A percentile compares a stretch with the other conserved stretches of the same genome.
Evolutionary conservation across 768 basidiomycete genomes (phyloP).

Genomic region (Termitomyces sp.): DNA sequence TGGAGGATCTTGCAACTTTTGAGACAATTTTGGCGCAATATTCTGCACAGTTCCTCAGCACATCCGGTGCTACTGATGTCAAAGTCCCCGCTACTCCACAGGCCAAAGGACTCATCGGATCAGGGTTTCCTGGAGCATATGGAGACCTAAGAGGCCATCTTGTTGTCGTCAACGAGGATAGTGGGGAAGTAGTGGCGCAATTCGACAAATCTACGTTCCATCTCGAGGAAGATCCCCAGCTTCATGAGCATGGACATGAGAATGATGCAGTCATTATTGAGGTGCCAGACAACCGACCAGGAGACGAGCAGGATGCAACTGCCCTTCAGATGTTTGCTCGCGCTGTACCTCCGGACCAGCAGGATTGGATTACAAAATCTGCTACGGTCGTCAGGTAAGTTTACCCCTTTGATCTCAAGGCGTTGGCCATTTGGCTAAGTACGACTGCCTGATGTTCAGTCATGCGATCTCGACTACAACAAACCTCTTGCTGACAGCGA

Average conservation of each 20-base stretch:
- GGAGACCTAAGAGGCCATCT: slow-evolving; percentile 52
- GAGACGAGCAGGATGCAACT: slow-evolving; percentile 31
- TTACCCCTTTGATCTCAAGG: no score
- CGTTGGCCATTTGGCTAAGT: not conserved
- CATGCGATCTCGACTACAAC: slow-evolving; percentile 68
- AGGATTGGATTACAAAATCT: slow-evolving; percentile 64
- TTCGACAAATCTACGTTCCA: slow-evolving; percentile 50
- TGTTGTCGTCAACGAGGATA: slow-evolving; percentile 69
- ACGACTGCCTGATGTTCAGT: slow-evolving; percentile 27
- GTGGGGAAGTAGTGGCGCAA: slow-evolving; percentile 69
- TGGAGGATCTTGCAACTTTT: slow-evolving; percentile 60
- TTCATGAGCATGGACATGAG: slow-evolving; percentile 47
- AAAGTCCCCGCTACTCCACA: slow-evolving; percentile 1
- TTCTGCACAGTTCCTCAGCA: slow-evolving; percentile 36
- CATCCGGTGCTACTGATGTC: not conserved
- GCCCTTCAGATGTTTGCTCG: slow-evolving; percentile 56
- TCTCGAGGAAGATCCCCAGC: slow-evolving; percentile 56
- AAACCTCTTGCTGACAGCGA: slow-evolving; percentile 56
- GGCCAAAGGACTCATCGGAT: slow-evolving; percentile 10
- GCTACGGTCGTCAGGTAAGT: slow-evolving; percentile 62
- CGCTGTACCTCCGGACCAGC: slow-evolving; percentile 61
- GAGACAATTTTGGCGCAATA: slow-evolving; percentile 70
- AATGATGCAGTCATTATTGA: slow-evolving; percentile 72
- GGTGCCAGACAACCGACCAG: slow-evolving; percentile 47
- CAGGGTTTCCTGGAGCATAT: slow-evolving; percentile 9